Evolutionary conservation across 768 basidiomycete species (phyloP), one percentile per base, ranked within the genome.

Genomic region (Sporobolomyces roseus): DNA sequence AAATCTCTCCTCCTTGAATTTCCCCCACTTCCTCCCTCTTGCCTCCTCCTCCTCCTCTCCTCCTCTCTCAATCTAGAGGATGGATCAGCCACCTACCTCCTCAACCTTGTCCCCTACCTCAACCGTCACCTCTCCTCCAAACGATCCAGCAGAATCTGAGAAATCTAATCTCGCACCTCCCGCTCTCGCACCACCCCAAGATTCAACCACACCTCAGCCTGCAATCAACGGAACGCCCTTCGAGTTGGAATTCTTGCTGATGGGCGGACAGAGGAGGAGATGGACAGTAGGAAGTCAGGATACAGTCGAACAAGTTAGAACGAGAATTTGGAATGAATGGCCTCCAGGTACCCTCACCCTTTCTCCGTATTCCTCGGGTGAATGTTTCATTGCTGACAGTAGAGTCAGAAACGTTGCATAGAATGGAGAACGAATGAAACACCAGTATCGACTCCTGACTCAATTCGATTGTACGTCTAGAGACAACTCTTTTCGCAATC

Each of bases 231-330:
- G 35, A 0, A 29, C 16, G 27, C 43, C 23, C 0, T 43, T 58
- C 53, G 54, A 41, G 27, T 19, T 68, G 32, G 61, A 68, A 36
- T 35, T 56, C 2, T 41, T 68, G 12, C 33, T 63, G 10, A 23
- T 51, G 14, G 43, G 36, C n/a, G 66, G 66, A 8, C 16, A 33
- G 25, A 43, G 66, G 13, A 49, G 25, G 36, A 25, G 66, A 13
- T 55, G 54, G 33, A 49, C 13, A 8, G 54, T 55, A 13, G 46
- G 36, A 0, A 14, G 3, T 5, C 36, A 45, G 4, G 54, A 63
- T 8, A 49, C 53, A 9, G 66, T 63, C 23, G 46, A 30, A 2
- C 30, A 51, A 2, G 54, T 56, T 14, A 25, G 29, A 9, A 7
- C 21, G 12, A 30, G 41, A 9, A 56, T 63, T 36, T 56, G 36